These are phyloP conservation scores for Verticillium alfalfae DNA, from an alignment of 2,329 filamentous ascomycete genomes.

Conservation along the genomic window DNA sequence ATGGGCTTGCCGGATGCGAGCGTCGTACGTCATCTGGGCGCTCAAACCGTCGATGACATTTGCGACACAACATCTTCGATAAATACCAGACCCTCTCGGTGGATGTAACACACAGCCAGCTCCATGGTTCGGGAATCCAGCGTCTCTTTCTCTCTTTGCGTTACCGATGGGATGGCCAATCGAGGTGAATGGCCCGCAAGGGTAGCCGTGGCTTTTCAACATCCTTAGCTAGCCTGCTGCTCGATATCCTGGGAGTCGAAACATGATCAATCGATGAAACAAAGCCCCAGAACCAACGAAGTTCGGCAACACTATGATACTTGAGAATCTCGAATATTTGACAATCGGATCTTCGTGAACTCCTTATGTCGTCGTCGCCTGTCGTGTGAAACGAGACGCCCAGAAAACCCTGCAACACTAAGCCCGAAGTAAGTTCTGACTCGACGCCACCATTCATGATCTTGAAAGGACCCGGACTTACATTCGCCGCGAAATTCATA, in stretches of 20 bases:
- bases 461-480: no score
- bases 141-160: background rate
- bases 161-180: background rate
- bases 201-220: background rate
- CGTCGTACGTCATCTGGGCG: slow-evolving; percentile 53
- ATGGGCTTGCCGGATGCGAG: slow-evolving; percentile 39
- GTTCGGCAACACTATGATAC: no score
- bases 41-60: slow-evolving; percentile 49
- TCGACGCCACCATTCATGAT: background rate
- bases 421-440: slow-evolving; percentile 24
- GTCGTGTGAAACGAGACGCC: no score
- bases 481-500: no score
- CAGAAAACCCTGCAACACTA: background rate
- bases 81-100: slow-evolving; percentile 51
- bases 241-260: background rate
- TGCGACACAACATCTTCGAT: slow-evolving; percentile 47
- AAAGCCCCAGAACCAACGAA: no score
- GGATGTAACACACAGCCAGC: slow-evolving; percentile 43
- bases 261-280: background rate
- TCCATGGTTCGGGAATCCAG: slow-evolving; percentile 48
- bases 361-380: no score
- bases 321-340: no score
- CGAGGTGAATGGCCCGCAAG: background rate
- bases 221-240: background rate
- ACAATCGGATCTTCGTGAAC: no score